These are phyloP conservation scores for Hippophae tibetana DNA, from an alignment of 306 rosid genomes.

Conservation along the genomic window DNA sequence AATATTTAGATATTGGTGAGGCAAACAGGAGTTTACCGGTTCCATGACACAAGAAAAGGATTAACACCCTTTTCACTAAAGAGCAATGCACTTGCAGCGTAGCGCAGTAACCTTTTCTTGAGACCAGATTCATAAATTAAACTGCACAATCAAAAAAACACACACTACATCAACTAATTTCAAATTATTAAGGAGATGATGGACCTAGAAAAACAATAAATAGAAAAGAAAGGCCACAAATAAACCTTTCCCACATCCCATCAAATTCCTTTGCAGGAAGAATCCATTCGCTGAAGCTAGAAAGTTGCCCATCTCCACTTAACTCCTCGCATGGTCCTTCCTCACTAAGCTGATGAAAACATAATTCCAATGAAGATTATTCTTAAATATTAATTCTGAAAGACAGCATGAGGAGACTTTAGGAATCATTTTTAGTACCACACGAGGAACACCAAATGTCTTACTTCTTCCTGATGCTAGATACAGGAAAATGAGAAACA, in stretches of 20 bases:
- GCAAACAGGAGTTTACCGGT: constrained; percentile 46
- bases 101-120: constrained; percentile 73
- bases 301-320: constrained; percentile 74
- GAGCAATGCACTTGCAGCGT: constrained; percentile 89
- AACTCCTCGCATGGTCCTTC: constrained; percentile 92
- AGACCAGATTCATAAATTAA: constrained; percentile 88
- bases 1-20: too few species aligned
- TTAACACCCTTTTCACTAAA: constrained; percentile 90
- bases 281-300: constrained; percentile 91
- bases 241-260: constrained; percentile 98
- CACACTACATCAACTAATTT: constrained; percentile 13
- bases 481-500: too few species aligned
- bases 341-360: constrained; percentile 64
- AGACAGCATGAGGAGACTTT: neutral
- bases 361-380: constrained; percentile 9
- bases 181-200: constrained; percentile 9
- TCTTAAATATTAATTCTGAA: neutral
- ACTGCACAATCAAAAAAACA: constrained; percentile 39
- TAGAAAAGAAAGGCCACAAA: constrained; percentile 14
- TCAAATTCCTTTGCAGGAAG: constrained; percentile 96
- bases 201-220: too few species aligned
- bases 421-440: neutral
- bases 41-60: constrained; percentile 94
- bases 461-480: too few species aligned
- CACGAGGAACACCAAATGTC: too few species aligned